Evolutionary conservation across 805 yeast genomes (phyloP).

Genomic region (Komagataella pastoris): DNA sequence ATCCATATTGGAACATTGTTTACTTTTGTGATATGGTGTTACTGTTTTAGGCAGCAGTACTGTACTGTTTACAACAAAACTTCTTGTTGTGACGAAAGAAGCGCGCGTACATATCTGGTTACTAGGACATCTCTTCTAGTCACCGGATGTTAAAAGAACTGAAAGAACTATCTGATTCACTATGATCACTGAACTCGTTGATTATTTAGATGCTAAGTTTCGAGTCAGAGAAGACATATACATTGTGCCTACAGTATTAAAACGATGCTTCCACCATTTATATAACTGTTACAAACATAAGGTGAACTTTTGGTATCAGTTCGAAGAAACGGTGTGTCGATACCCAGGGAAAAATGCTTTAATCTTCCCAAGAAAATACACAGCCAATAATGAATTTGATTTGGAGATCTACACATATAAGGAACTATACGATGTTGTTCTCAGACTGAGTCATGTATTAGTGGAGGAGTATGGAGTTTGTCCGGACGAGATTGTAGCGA

Average conservation of each 20-base stretch:
- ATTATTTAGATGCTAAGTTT: slow-evolving; percentile 31
- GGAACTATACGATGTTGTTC: slow-evolving; percentile 52
- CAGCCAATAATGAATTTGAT: slow-evolving; percentile 29
- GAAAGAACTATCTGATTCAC: neutral
- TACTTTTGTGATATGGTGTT: neutral
- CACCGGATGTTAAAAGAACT: neutral
- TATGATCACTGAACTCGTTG: slow-evolving; percentile 10
- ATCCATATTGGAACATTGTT: neutral
- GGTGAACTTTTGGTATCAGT: slow-evolving; percentile 57
- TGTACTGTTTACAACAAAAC: neutral
- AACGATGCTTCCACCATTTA: slow-evolving; percentile 26
- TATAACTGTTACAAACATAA: slow-evolving; percentile 21
- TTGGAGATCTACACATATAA: slow-evolving; percentile 55
- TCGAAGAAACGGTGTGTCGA: slow-evolving; percentile 40
- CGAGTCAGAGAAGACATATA: slow-evolving; percentile 38
- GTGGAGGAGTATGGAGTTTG: slow-evolving; percentile 49
- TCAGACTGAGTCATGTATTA: slow-evolving; percentile 54
- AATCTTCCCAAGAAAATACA: slow-evolving; percentile 42
- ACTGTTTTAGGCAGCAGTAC: neutral
- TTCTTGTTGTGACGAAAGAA: neutral
- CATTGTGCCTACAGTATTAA: slow-evolving; percentile 29
- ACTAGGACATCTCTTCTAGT: neutral
- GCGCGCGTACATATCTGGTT: neutral
- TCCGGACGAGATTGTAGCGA: slow-evolving; percentile 55
- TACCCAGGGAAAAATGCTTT: slow-evolving; percentile 45